Evolutionary conservation across 495 filamentous ascomycete species (phyloP), one percentile per base, ranked within the genome.

Genomic region (Barbatosphaeria neglecta): DNA sequence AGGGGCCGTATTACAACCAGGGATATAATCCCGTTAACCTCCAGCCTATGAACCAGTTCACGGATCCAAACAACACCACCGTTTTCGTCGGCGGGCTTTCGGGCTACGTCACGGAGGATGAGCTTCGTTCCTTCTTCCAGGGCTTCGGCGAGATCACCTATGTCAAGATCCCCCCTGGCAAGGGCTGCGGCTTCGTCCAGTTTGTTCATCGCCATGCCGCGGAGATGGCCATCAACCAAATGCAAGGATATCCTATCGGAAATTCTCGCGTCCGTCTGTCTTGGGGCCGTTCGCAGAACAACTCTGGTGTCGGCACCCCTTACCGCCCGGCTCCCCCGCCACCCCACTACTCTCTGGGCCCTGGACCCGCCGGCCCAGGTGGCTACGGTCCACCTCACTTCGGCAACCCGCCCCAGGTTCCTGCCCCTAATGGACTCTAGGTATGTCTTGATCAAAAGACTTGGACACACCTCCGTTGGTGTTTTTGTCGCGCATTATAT

Each of bases 161-260:
- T 66, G 92, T 99, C 70, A 99, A 99, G 80, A 99, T 99, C 52
- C 92, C 92, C 37, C 92, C 93, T 25, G 92, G 92, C 60, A 99
- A 99, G 78, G 92, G 92, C 52, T 99, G 92, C 59, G 92, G 92
- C 41, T 99, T 99, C 60, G 92, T 99, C 41, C 92, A 99, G 64
- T 99, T 99, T 57, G 93, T 99, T 44, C 92, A 99, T 67, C 89
- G 92, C 50, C 92, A 99, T 66, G 92, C 92, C 16, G 92, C 92
- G 18, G 92, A 99, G 73, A 99, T 99, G 92, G 92, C 92, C 46
- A 99, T 99, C 75, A 99, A 99, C 73, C 92, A 99, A 69, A 99
- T 99, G 92, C 92, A 99, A 68, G 92, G 92, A 31, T 99, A 98
- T 67, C 92, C 92, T 33, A 99, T 99, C 56, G 92, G 92, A 43